Conservation (phyloP, 2,329 filamentous ascomycete genomes). For the Ascochyta pisi region DNA sequence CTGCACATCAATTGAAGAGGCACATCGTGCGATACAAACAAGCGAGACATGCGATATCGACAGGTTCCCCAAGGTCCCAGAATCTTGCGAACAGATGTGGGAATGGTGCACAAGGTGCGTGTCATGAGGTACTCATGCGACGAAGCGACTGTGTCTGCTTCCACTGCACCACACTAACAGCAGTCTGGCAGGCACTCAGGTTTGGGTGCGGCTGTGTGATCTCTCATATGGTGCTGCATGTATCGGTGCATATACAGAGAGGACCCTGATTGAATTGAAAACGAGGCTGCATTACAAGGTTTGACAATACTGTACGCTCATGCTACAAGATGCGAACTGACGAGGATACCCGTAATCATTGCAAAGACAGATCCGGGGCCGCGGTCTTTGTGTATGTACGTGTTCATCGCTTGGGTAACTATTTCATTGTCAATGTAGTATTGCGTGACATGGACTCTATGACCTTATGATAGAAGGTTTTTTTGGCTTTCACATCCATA, state of each 20-base stretch:
- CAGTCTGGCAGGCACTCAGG: background rate
- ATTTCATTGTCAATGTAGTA: background rate
- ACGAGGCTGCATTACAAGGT: constrained; percentile 3
- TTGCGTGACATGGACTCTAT: background rate
- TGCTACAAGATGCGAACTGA: constrained; percentile 3
- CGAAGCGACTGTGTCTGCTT: constrained; percentile 15
- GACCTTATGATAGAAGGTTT: background rate
- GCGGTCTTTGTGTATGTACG: background rate
- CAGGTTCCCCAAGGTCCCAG: background rate
- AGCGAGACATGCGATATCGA: background rate
- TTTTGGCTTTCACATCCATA: background rate
- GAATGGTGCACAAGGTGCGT: constrained; percentile 15
- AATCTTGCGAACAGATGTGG: background rate
- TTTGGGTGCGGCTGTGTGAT: background rate
- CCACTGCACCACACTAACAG: constrained; percentile 15
- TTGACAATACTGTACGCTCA: constrained; percentile 5
- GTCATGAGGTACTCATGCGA: constrained; percentile 22
- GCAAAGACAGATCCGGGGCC: background rate
- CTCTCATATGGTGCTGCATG: background rate
- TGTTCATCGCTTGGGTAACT: background rate
- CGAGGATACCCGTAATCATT: background rate
- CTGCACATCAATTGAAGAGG: background rate
- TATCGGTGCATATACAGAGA: background rate
- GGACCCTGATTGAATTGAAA: background rate
- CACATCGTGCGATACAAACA: constrained; percentile 23